Conservation (phyloP, 129 eudicot species). For the Escallonia rubra region DNA sequence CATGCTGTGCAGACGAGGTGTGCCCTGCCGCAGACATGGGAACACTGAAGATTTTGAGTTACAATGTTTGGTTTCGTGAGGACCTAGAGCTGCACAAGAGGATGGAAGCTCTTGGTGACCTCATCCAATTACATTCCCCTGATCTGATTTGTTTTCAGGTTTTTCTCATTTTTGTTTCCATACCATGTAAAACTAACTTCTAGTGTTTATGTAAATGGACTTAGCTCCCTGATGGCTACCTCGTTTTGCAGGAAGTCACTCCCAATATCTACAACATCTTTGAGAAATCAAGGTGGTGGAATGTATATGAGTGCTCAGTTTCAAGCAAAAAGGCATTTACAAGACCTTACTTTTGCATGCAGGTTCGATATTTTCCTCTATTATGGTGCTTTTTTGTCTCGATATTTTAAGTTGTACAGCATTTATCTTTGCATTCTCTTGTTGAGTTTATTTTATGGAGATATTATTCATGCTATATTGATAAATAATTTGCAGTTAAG, state of each 20-base stretch:
- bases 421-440: too few species aligned
- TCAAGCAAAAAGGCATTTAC: conserved; percentile 37
- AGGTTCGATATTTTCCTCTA: conserved; percentile 34
- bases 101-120: conserved; percentile 77
- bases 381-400: too few species aligned
- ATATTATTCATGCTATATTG: neutral
- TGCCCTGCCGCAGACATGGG: conserved; percentile 9
- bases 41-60: conserved; percentile 64
- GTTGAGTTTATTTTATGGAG: too few species aligned
- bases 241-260: conserved; percentile 68
- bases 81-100: conserved; percentile 65
- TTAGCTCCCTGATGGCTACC: neutral
- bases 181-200: neutral
- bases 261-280: conserved; percentile 53
- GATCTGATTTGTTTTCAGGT: conserved; percentile 93
- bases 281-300: conserved; percentile 79
- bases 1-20: conserved; percentile 20
- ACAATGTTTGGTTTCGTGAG: conserved; percentile 92
- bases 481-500: conserved; percentile 36
- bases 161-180: neutral
- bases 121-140: conserved; percentile 69
- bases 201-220: neutral
- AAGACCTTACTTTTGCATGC: conserved; percentile 77
- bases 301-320: conserved; percentile 66
- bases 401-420: too few species aligned